A percentile compares a stretch with the other conserved stretches of the same genome.
These are phyloP conservation scores for Calonectria crousiana DNA, from an alignment of 2,329 filamentous ascomycete species.

Conservation along the genomic window DNA sequence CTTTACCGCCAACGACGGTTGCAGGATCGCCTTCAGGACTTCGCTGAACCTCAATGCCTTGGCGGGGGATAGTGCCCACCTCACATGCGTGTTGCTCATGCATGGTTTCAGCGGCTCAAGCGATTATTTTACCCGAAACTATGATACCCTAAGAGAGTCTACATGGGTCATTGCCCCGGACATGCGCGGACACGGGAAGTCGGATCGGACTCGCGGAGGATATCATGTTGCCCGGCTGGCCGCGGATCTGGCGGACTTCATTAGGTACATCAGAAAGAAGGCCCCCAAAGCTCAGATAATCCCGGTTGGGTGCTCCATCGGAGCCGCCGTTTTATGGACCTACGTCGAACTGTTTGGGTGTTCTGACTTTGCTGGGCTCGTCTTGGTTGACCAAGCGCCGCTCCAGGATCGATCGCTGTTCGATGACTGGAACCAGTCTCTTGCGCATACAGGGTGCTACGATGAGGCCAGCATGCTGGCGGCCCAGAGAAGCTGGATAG, in stretches of 20 bases:
- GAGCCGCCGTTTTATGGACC: constrained; percentile 45
- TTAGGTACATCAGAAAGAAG: constrained; percentile 36
- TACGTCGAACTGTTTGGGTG: constrained; percentile 43
- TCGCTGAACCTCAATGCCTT: constrained; percentile 33
- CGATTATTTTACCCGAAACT: constrained; percentile 43
- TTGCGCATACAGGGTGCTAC: constrained; percentile 42
- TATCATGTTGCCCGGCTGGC: constrained; percentile 44
- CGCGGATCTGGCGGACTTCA: constrained; percentile 36
- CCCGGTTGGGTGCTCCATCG: constrained; percentile 44
- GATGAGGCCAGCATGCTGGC: constrained; percentile 40
- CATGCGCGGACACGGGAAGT: constrained; percentile 44
- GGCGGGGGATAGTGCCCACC: constrained; percentile 4
- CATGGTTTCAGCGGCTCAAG: constrained; percentile 46
- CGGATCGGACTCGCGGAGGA: constrained; percentile 37
- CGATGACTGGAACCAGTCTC: constrained; percentile 38
- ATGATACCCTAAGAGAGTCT: constrained; percentile 31
- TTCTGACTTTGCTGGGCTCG: constrained; percentile 40
- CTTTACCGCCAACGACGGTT: constrained; percentile 40
- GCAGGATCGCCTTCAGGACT: constrained; percentile 39
- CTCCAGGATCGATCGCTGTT: constrained; percentile 42
- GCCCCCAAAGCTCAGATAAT: constrained; percentile 33
- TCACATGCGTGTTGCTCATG: constrained; percentile 42
- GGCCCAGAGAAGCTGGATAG: constrained; percentile 42
- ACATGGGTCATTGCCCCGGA: constrained; percentile 43
- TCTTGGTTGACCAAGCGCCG: constrained; percentile 45